These are phyloP conservation scores for Leishmania turanica DNA, from an alignment of 208 protist species.

Conservation along the genomic window DNA sequence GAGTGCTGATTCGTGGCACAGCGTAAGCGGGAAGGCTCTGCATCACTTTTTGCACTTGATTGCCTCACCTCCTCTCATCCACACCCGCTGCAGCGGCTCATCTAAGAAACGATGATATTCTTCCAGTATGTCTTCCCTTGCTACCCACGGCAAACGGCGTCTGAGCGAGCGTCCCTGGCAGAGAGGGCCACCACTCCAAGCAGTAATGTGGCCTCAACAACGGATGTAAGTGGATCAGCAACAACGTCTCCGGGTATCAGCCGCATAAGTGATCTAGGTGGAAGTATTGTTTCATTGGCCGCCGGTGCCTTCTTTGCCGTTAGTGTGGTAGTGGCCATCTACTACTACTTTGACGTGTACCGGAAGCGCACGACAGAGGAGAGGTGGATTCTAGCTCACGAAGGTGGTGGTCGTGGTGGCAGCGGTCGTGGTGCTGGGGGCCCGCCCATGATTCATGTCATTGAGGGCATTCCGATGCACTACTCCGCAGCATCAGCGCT, in stretches of 20 bases:
- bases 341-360: background rate
- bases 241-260: background rate
- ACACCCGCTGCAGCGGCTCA: background rate
- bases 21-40: background rate
- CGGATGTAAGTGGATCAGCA: background rate
- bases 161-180: background rate
- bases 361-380: background rate
- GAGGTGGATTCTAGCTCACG: background rate
- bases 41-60: background rate
- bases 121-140: background rate
- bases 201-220: background rate
- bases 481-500: background rate
- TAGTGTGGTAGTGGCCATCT: background rate
- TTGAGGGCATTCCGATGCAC: conserved; percentile 3
- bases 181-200: background rate
- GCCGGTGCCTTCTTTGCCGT: background rate
- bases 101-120: background rate
- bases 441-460: background rate
- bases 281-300: background rate
- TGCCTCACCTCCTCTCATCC: background rate
- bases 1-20: background rate
- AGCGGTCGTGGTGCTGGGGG: background rate
- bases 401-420: background rate
- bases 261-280: too few species aligned
- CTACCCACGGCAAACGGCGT: background rate